These are phyloP conservation scores for Grosmannia serpens DNA, from an alignment of 2,329 filamentous ascomycete genomes.

Conservation along the genomic window DNA sequence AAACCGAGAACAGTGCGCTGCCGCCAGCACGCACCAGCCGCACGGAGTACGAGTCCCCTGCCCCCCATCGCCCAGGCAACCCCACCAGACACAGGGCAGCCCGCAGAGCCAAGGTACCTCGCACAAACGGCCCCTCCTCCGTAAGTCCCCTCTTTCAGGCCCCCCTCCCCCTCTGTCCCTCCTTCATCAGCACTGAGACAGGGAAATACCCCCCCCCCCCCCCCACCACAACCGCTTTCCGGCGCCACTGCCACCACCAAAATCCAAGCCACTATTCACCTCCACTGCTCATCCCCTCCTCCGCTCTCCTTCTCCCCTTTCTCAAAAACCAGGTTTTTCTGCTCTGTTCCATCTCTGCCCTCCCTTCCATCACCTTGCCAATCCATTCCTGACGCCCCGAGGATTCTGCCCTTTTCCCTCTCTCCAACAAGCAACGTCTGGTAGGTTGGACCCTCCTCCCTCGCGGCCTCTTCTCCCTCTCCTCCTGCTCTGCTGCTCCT, in stretches of 20 bases:
- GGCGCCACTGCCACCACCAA: background rate
- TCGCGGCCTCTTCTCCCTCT: background rate
- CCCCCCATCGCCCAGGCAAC: conserved; percentile 1
- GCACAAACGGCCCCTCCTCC: background rate
- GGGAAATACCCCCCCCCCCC: background rate
- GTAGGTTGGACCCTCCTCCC: background rate
- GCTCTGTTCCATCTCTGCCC: background rate
- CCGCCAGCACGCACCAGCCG: background rate
- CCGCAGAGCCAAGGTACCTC: background rate
- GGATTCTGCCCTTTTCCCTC: background rate
- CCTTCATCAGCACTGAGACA: background rate
- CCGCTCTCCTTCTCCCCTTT: background rate
- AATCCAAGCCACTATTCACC: background rate
- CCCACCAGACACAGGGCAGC: background rate
- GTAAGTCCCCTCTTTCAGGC: background rate
- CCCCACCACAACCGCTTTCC: background rate
- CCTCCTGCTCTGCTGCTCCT: background rate
- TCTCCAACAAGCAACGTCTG: background rate
- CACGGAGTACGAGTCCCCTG: background rate
- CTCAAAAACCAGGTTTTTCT: background rate
- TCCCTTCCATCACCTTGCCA: background rate
- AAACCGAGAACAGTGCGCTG: background rate
- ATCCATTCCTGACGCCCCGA: background rate
- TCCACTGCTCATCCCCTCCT: background rate
- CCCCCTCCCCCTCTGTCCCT: background rate